Evolutionary conservation across 345 rosid species (phyloP).

Genomic region (Moricandia arvensis): DNA sequence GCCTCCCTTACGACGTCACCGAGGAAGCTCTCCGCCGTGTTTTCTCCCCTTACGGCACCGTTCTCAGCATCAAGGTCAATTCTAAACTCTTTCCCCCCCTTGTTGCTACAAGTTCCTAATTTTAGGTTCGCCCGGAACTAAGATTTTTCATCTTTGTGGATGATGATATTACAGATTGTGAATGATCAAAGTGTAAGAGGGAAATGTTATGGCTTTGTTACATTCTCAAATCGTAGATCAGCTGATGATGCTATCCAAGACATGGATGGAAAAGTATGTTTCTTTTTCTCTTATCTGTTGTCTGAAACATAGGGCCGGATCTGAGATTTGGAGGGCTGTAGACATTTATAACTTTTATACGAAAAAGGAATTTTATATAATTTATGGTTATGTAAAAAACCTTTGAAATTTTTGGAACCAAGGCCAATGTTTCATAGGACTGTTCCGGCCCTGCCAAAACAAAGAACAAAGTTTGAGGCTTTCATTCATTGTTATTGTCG

Average conservation of each 20-base stretch:
- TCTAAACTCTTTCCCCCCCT: neutral
- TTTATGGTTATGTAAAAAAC: too few species aligned
- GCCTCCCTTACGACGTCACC: slow-evolving; percentile 68
- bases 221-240: slow-evolving; percentile 71
- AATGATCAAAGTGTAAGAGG: slow-evolving; percentile 70
- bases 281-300: neutral
- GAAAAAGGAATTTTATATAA: too few species aligned
- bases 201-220: slow-evolving; percentile 83
- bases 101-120: slow-evolving; percentile 1
- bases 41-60: slow-evolving; percentile 64
- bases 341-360: too few species aligned
- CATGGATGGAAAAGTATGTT: slow-evolving; percentile 86
- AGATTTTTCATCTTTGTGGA: neutral
- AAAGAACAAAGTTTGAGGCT: neutral
- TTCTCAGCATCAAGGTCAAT: slow-evolving; percentile 69
- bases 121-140: slow-evolving; percentile 13
- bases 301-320: neutral
- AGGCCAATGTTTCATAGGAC: too few species aligned
- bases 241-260: slow-evolving; percentile 76
- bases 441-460: neutral
- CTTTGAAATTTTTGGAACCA: too few species aligned
- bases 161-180: slow-evolving; percentile 50
- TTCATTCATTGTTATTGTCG: neutral
- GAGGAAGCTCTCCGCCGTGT: slow-evolving; percentile 65
- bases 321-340: too few species aligned